Percentiles rank a stretch among this genome's conserved stretches.
Evolutionary conservation across 345 rosid genomes (phyloP).

Genomic region (Garcia nutans): DNA sequence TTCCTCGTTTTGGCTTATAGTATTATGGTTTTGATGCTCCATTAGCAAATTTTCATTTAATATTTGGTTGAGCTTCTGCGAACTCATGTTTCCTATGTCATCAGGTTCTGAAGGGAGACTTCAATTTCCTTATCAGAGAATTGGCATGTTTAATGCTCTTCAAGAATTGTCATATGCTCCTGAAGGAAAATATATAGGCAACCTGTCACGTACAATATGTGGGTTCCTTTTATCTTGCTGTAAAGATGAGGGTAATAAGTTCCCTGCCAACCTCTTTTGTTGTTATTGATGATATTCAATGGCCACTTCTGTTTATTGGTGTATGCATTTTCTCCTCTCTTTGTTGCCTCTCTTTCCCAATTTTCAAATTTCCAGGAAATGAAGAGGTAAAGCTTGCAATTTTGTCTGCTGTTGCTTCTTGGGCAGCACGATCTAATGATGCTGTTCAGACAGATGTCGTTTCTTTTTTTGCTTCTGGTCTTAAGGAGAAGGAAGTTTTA

Average conservation of each 20-base stretch:
- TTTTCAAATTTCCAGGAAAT: slow-evolving; percentile 52
- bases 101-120: slow-evolving; percentile 96
- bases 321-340: neutral
- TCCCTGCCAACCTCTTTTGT: neutral
- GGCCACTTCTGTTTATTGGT: slow-evolving; percentile 13
- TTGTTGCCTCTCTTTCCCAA: neutral
- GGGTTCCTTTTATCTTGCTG: slow-evolving; percentile 67
- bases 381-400: slow-evolving; percentile 87
- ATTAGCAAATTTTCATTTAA: neutral
- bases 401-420: slow-evolving; percentile 65
- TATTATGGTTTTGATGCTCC: neutral
- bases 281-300: neutral
- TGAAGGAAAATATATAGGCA: slow-evolving; percentile 77
- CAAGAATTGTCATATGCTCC: slow-evolving; percentile 79
- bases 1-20: neutral
- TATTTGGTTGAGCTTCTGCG: slow-evolving; percentile 16
- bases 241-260: slow-evolving; percentile 75
- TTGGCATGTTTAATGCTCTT: slow-evolving; percentile 79
- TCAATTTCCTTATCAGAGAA: slow-evolving; percentile 81
- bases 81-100: slow-evolving; percentile 22
- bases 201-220: slow-evolving; percentile 51
- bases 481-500: slow-evolving; percentile 88
- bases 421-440: slow-evolving; percentile 71
- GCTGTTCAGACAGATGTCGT: slow-evolving; percentile 64
- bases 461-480: slow-evolving; percentile 73